These are phyloP conservation scores for Cylindrotheca closterium DNA, from an alignment of 108 stramenopile species.

Conservation along the genomic window DNA sequence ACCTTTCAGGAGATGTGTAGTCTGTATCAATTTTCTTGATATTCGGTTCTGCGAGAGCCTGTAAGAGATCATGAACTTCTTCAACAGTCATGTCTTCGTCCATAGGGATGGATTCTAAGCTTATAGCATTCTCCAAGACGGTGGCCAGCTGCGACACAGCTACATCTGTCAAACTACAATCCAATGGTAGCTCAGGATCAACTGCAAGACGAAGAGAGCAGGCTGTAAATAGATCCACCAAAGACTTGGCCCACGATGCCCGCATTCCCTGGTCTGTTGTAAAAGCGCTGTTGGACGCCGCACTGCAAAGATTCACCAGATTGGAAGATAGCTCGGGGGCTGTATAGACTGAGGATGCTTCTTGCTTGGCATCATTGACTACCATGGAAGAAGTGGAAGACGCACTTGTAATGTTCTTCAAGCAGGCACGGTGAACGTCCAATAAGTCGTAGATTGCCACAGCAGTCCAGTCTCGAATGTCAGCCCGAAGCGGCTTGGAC, in stretches of 20 bases:
- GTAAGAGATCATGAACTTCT: background rate
- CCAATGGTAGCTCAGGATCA: slow-evolving; percentile 10
- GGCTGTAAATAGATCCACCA: slow-evolving; percentile 14
- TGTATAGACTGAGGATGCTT: background rate
- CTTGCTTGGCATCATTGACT: background rate
- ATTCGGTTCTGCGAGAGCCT: background rate
- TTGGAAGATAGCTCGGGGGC: background rate
- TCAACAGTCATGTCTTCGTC: slow-evolving; percentile 6
- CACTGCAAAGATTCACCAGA: slow-evolving; percentile 11
- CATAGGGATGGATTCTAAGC: background rate
- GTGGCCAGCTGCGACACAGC: slow-evolving; percentile 13
- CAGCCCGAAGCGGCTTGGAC: slow-evolving; percentile 6
- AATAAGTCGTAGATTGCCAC: slow-evolving; percentile 28
- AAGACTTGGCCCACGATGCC: background rate
- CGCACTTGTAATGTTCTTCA: background rate
- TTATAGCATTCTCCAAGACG: background rate
- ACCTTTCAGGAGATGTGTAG: background rate
- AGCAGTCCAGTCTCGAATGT: slow-evolving; percentile 40
- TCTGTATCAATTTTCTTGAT: background rate
- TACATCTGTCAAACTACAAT: slow-evolving; percentile 15
- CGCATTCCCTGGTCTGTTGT: slow-evolving; percentile 5
- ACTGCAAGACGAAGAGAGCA: slow-evolving; percentile 3
- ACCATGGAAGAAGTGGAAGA: background rate
- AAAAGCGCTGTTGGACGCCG: slow-evolving; percentile 3
- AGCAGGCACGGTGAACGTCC: slow-evolving; percentile 25